Evolutionary conservation across 805 yeast species (phyloP).

Genomic region (Starmerella bacillaris): DNA sequence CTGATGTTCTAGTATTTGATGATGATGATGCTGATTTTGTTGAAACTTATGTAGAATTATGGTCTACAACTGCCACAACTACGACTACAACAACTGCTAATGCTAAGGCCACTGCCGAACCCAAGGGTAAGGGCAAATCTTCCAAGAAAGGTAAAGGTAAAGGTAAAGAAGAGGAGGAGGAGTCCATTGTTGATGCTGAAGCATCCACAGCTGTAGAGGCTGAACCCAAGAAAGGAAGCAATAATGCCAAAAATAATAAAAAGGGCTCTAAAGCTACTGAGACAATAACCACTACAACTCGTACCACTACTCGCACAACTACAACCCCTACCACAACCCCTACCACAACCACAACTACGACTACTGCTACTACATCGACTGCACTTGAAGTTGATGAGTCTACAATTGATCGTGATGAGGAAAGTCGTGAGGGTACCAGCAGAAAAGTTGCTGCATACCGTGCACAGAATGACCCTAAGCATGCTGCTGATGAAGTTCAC

Average conservation of each 20-base stretch:
- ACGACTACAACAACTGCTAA: neutral
- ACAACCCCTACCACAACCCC: neutral
- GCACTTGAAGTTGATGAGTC: neutral
- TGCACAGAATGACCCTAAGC: neutral
- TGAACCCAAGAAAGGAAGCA: neutral
- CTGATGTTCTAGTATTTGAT: too few species aligned
- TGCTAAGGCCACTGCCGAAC: neutral
- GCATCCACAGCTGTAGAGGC: neutral
- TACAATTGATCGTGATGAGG: neutral
- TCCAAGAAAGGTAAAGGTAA: neutral
- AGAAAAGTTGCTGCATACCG: neutral
- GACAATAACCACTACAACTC: neutral
- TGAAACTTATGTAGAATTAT: too few species aligned
- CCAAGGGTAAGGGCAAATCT: neutral
- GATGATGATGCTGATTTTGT: too few species aligned
- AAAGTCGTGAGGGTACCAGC: neutral
- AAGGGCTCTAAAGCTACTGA: neutral
- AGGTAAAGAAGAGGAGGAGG: neutral
- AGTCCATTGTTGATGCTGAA: neutral
- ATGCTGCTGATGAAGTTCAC: neutral
- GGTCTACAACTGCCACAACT: too few species aligned
- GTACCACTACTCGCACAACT: neutral
- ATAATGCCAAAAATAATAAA: neutral
- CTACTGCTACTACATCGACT: neutral
- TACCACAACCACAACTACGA: neutral